Conservation (phyloP, 2,329 filamentous ascomycete species). For the Xylariaceae sp. region DNA sequence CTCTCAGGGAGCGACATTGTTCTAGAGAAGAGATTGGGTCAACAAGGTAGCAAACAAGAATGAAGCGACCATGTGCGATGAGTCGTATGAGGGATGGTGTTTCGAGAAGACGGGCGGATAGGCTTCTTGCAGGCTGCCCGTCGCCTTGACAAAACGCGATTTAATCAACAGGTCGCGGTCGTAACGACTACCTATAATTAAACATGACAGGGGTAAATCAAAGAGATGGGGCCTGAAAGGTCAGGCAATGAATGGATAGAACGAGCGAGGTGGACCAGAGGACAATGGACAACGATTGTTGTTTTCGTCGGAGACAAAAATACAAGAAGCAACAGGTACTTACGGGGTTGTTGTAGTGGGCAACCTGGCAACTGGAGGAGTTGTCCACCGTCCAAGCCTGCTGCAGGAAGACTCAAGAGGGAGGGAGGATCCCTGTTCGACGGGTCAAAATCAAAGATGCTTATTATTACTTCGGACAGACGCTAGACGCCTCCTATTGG, state of each 20-base stretch:
- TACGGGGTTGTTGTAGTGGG: slow-evolving; percentile 32
- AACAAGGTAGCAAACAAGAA: slow-evolving; percentile 9
- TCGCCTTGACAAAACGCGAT: neutral
- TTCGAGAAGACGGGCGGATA: neutral
- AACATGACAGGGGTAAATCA: neutral
- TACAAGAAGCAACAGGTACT: too few relatives aligned
- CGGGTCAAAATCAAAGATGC: slow-evolving; percentile 19
- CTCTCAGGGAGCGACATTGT: slow-evolving; percentile 66
- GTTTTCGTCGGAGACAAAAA: neutral
- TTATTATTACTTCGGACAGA: too few relatives aligned
- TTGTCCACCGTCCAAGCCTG: slow-evolving; percentile 17
- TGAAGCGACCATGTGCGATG: slow-evolving; percentile 13
- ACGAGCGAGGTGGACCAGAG: neutral
- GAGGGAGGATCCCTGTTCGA: slow-evolving; percentile 28
- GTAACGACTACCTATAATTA: neutral
- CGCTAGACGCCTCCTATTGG: neutral
- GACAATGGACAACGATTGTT: neutral
- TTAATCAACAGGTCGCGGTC: neutral
- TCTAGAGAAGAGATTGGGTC: slow-evolving; percentile 35
- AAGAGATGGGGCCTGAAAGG: neutral
- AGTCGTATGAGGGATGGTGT: slow-evolving; percentile 1
- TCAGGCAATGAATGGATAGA: neutral
- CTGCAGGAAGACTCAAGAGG: too few relatives aligned
- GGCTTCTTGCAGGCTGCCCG: slow-evolving; percentile 11
- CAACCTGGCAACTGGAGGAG: slow-evolving; percentile 24